Evolutionary conservation across 176 grass and related monocot genomes (phyloP), one percentile per base, ranked within the genome.

Genomic region (Themeda triandra): DNA sequence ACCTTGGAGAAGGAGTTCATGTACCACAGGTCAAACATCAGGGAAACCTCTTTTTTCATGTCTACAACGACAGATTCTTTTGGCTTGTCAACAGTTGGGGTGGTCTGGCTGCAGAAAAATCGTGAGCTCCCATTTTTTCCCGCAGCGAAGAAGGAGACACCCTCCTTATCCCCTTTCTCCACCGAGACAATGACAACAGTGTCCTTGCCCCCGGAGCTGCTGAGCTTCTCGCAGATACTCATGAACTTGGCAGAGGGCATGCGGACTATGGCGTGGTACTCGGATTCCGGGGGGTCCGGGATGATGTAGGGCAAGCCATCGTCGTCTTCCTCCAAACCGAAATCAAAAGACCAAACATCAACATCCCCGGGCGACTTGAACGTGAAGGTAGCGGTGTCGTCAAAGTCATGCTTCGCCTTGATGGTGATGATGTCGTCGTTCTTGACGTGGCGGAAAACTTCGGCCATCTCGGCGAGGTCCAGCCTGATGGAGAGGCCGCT

Each of bases 171-270:
- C 37, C n/a, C 33, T 5, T 35, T 35, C 33, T 35, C 33, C 33
- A 39, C 37, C 37, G 37, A 39, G 37, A 39, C 8, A 8, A 39
- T 39, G 7, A 39, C 37, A 8, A 45, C 45, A 75, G 28, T 53
- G 9, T 31, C 4, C 14, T 0, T 69, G 33, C 39, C 66, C 66
- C 66, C 9, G 66, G 30, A 31, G 28, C 45, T 53, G 45, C 72
- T 32, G 28, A 75, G 45, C 28, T 75, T 32, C 8, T 75, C 23
- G 72, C 72, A 75, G 7, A 75, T 2, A 33, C 10, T 8, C 28
- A 75, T 75, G 33, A 75, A 75, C 45, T 32, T 48, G 45, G 72
- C 28, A 53, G 45, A 32, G 45, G 72, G 72, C 28, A 75, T 75
- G 28, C 72, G 72, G 28, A 75, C 44, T 21, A 53, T 53, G 45